Evolutionary conservation across 495 filamentous ascomycete species (phyloP).

Genomic region (Xanthoparmelia taractica): DNA sequence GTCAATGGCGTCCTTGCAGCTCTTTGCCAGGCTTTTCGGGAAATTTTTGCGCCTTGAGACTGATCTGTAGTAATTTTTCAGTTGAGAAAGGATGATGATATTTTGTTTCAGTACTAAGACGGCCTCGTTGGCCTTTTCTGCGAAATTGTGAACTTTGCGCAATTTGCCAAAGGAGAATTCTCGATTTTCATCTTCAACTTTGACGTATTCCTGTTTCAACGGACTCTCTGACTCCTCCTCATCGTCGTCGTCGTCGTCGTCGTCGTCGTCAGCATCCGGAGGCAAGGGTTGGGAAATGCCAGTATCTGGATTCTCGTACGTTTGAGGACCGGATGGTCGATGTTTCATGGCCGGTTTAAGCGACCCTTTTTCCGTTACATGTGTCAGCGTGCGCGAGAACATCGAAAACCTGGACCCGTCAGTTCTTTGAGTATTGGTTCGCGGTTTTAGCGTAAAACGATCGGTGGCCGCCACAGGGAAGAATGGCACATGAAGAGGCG

Average conservation of each 20-base stretch:
- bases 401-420: background rate
- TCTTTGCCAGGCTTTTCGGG: background rate
- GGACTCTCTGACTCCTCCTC: background rate
- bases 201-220: background rate
- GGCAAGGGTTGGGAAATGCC: background rate
- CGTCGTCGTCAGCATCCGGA: background rate
- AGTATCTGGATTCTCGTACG: slow-evolving; percentile 9
- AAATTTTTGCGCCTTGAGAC: slow-evolving; percentile 3
- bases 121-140: slow-evolving; percentile 34
- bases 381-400: background rate
- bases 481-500: slow-evolving; percentile 22
- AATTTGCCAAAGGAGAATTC: slow-evolving; percentile 34
- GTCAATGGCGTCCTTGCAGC: slow-evolving; percentile 1
- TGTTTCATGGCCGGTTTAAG: background rate
- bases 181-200: slow-evolving; percentile 8
- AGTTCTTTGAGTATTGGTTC: background rate
- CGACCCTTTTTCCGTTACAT: background rate
- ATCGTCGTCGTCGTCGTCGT: background rate
- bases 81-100: slow-evolving; percentile 25
- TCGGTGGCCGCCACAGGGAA: background rate
- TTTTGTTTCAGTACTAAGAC: slow-evolving; percentile 34
- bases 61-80: slow-evolving; percentile 5
- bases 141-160: slow-evolving; percentile 32
- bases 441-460: background rate
- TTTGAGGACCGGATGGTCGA: background rate